Evolutionary conservation across 495 filamentous ascomycete genomes (phyloP), one percentile per base, ranked within the genome.

Genomic region (Penicillium parvum): DNA sequence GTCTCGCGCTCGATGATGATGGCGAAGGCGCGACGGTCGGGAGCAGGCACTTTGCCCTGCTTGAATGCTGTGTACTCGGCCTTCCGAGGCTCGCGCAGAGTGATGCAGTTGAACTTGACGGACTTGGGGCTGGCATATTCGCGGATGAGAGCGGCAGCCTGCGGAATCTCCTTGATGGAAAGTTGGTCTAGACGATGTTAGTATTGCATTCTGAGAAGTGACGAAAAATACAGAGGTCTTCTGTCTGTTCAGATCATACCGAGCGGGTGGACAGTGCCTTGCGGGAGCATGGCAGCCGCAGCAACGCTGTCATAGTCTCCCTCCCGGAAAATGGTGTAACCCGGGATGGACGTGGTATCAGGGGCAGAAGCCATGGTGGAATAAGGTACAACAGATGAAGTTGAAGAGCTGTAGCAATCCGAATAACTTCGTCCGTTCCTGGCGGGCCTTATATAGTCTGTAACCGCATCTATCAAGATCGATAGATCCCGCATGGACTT

Each of bases 61-160:
- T 89, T 63, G 82, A 84, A 95, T 39, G 74, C 75, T 40, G 76
- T 64, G 79, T 94, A 90, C 47, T 88, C 83, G 35, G 74, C 76
- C 71, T 94, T 95, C 43, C 70, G 75, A 22, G 88, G 88, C 65
- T 94, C 89, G 19, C 77, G 83, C 12, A 91, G 69, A 15, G 87
- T 83, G 45, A 95, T 77, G 36, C 88, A 85, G 73, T 95, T 92
- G 79, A 88, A 94, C 53, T 77, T 78, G 34, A 91, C 68, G 4
- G 48, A 38, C 45, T 57, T 62, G 14, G 62, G 55, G 40, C 39
- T 57, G 22, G 50, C 54, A 43, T 64, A 54, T 7, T 65, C 54
- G 6, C 64, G 64, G 34, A 68, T 53, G 7, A 68, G 30, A 42
- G 54, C 52, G 14, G 61, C 59, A n/a, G 50, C 47, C 22, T 50